Evolutionary conservation across 805 yeast species (phyloP), one percentile per base, ranked within the genome.

Genomic region (Yamadazyma tumulicola): DNA sequence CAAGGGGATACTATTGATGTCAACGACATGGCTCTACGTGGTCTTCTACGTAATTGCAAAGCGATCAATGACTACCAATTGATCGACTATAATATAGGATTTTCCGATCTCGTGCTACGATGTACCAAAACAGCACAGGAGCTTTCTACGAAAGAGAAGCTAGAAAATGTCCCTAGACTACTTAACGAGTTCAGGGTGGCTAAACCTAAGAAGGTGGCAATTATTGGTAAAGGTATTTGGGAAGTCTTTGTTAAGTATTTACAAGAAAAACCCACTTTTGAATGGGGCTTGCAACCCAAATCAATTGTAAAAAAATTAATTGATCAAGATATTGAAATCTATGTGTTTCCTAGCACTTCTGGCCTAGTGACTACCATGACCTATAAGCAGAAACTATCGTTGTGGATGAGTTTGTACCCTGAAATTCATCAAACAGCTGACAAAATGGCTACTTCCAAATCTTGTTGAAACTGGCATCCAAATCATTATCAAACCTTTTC

Each of bases 181-280:
- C 55, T 78, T 14, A 42, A 43, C 0, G 77, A 74, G 37, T 55
- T 84, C 28, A 50, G 51, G 2, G 29, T 23, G 1, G 41, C 61
- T 19, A 36, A 52, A 1, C 77, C 84, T 0, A 44, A 52, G 19
- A 58, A 62, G 21, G 58, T 80, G 0, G 79, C 82, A 21, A 55
- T 84, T 15, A 75, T 83, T 3, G 93, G 93, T 1, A 80, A 81
- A 46, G 87, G 87, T 0, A 79, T 83, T 5, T 83, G 87, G 86
- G 85, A 80, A 35, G 53, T 70, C 3, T 54, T 83, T 0, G 64
- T 72, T 33, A 66, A 61, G 42, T 63, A 49, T 41, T 35, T 57
- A 37, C 48, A 47, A 11, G 49, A 57, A 41, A 22, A 12, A 20
- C 7, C 28, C 8, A n/a, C 9, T 5, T 81, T 82, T 40, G 27